These are phyloP conservation scores for Trypanosoma platydactyli DNA, from an alignment of 208 protist genomes.

Conservation along the genomic window DNA sequence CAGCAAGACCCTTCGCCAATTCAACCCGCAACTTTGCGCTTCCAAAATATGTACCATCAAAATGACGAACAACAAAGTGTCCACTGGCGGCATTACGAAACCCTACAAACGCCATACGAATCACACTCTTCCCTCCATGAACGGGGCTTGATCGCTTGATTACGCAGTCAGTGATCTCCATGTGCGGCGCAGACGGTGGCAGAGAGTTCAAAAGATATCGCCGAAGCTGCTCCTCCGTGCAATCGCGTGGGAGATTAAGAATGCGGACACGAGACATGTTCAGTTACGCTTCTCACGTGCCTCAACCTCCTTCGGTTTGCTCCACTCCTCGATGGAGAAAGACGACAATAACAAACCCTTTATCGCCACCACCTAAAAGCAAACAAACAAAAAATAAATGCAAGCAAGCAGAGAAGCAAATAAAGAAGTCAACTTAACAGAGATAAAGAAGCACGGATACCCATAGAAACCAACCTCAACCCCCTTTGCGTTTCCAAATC, in stretches of 20 bases:
- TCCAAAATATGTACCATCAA: slow-evolving; percentile 94
- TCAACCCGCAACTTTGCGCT: slow-evolving; percentile 91
- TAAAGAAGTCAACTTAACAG: background rate
- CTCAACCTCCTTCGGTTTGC: background rate
- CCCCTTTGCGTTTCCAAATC: no score
- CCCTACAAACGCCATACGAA: slow-evolving; percentile 97
- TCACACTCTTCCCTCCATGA: slow-evolving; percentile 49
- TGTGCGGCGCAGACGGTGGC: slow-evolving; percentile 71
- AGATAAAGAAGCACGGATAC: background rate
- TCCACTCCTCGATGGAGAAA: background rate
- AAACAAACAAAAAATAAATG: slow-evolving; percentile 7
- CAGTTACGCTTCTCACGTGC: no score
- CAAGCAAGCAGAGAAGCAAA: background rate
- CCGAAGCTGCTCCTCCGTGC: slow-evolving; percentile 90
- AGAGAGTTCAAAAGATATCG: slow-evolving; percentile 81
- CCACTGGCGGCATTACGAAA: slow-evolving; percentile 87
- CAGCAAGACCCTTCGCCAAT: slow-evolving; percentile 70
- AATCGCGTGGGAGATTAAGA: slow-evolving; percentile 93
- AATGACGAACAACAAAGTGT: slow-evolving; percentile 86
- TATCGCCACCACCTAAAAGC: slow-evolving; percentile 8
- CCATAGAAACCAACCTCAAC: no score
- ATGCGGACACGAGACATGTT: slow-evolving; percentile 92
- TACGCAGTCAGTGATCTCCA: slow-evolving; percentile 85
- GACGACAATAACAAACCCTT: background rate
- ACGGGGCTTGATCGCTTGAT: slow-evolving; percentile 37